A percentile compares a stretch with the other conserved stretches of the same genome.
These are phyloP conservation scores for Corymbia maculata DNA, from an alignment of 345 rosid genomes.

Conservation along the genomic window DNA sequence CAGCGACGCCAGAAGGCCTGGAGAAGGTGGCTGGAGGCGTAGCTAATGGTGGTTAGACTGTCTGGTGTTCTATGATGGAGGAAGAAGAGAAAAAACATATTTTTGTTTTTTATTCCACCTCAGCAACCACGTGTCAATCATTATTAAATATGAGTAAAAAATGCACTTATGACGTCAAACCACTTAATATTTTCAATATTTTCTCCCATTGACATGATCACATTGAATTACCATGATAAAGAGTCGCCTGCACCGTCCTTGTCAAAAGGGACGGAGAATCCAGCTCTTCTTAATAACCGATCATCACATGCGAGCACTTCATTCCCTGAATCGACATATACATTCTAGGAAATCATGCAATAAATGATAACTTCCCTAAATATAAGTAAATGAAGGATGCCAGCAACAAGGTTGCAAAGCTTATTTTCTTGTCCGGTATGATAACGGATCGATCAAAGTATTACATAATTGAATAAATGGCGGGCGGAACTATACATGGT, in stretches of 20 bases:
- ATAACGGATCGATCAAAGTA: background rate
- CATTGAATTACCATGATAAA: background rate
- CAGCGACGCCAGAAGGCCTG: background rate
- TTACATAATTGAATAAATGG: background rate
- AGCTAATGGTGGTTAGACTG: background rate
- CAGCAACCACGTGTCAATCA: background rate
- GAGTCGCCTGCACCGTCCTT: background rate
- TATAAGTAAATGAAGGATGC: background rate
- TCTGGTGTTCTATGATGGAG: background rate
- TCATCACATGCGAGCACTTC: background rate
- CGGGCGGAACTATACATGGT: background rate
- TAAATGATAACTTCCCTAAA: background rate
- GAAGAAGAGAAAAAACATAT: background rate
- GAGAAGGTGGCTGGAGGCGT: background rate
- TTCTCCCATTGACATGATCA: background rate
- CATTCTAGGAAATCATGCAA: background rate
- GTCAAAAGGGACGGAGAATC: background rate
- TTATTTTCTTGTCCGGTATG: background rate
- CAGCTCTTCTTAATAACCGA: background rate
- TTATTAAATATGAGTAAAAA: too few relatives aligned
- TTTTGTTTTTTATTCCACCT: background rate
- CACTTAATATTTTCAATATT: background rate
- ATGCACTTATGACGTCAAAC: background rate
- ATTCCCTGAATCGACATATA: background rate
- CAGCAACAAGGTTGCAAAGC: background rate